Conservation (phyloP, 768 basidiomycete species). For the Calocera viscosa region DNA sequence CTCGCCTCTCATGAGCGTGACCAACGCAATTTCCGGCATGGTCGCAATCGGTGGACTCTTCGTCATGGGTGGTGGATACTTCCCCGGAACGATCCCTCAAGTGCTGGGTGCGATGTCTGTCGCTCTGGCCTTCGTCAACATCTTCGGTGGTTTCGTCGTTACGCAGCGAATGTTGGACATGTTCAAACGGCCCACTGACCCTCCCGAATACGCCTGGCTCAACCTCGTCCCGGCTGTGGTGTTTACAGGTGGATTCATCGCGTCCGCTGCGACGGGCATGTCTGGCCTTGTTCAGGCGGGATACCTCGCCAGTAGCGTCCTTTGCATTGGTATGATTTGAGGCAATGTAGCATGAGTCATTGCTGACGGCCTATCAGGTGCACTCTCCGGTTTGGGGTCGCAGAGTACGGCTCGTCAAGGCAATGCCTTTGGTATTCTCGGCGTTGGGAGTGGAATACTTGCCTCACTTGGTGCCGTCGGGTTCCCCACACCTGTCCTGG, state of each 20-base stretch:
- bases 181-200: conserved; percentile 79
- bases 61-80: conserved; percentile 78
- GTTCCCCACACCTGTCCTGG: conserved; percentile 59
- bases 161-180: conserved; percentile 89
- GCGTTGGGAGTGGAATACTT: conserved; percentile 69
- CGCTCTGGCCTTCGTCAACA: conserved; percentile 77
- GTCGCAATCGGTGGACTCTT: conserved; percentile 78
- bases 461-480: conserved; percentile 74
- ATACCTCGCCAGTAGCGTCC: conserved; percentile 70
- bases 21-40: conserved; percentile 78
- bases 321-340: conserved; percentile 54
- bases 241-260: conserved; percentile 72
- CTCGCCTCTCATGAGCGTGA: conserved; percentile 83
- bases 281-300: conserved; percentile 79
- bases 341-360: background rate
- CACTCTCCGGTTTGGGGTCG: conserved; percentile 65
- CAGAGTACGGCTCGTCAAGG: conserved; percentile 75
- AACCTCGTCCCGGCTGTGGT: conserved; percentile 68
- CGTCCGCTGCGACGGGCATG: conserved; percentile 73
- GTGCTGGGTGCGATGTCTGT: conserved; percentile 68
- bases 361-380: conserved; percentile 34
- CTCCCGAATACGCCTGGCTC: conserved; percentile 77
- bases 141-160: conserved; percentile 77
- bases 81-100: conserved; percentile 73
- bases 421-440: conserved; percentile 78